Evolutionary conservation across 2,329 filamentous ascomycete genomes (phyloP), one percentile per base, ranked within the genome.

Genomic region (Ophiostoma populinum): DNA sequence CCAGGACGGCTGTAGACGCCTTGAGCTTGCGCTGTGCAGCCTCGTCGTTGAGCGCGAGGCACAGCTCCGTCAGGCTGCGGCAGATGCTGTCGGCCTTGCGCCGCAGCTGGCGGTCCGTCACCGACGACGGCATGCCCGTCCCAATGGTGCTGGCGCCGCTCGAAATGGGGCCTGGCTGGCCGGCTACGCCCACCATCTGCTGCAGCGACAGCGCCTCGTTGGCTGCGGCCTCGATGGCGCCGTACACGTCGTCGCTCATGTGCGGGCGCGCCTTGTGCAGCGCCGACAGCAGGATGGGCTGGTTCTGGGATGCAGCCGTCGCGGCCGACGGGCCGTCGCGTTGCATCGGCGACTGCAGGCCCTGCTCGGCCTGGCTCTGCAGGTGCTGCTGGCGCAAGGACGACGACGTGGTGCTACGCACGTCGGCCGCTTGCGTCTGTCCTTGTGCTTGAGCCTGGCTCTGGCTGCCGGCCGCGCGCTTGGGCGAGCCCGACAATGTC

Each of bases 61-160:
- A 93, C 6, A 98, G 64, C 54, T 98, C 90, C 0, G 87, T 95
- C 44, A 98, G 59, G 49, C 80, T 90, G 36, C 87, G 78, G 52
- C 90, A 95, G 51, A 98, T 74, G 49, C 80, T 85, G 51, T 98
- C 87, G 19, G 83, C 82, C 55, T 93, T 94, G 42, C 87, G 74
- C 32, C 85, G 74, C 12, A 93, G 64, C 51, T 92, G 82, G 34
- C 90, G 73, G 51, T 98, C 87, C 1, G 80, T 76, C 9, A 75
- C 56, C 1, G 61, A 62, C 10, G 58, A 54, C 17, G 49, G 46
- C 31, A 48, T 42, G 34, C 56, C 55, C 22, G 59, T 55, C 20
- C 75, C 70, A 39, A 75, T 67, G 34, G 66, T 61, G 47, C 75
- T 76, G 10, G 70, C 69, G 28, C 68, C 72, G 40, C 76, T 75